These are phyloP conservation scores for Xerocomus brunneocitrinus DNA, from an alignment of 768 basidiomycete genomes.

Conservation along the genomic window DNA sequence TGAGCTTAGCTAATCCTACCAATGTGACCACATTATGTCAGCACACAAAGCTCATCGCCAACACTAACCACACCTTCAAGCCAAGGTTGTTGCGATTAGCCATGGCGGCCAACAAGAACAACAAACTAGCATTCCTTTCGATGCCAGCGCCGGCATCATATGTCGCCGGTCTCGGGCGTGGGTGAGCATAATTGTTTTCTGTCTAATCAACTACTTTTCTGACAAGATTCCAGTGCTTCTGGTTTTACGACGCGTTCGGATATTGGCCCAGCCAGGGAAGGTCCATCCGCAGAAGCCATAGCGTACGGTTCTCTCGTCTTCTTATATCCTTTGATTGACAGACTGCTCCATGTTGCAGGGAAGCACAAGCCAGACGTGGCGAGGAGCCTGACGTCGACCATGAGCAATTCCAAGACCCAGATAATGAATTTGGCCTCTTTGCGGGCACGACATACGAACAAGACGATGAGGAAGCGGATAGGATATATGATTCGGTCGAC, in stretches of 20 bases:
- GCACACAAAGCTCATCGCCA: too few species aligned
- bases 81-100: too few species aligned
- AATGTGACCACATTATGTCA: too few species aligned
- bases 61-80: too few species aligned
- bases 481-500: conserved; percentile 91
- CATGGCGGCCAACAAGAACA: conserved; percentile 65
- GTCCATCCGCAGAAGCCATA: conserved; percentile 85
- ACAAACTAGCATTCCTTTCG: conserved; percentile 83
- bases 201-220: conserved; percentile 2
- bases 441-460: conserved; percentile 94
- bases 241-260: conserved; percentile 98
- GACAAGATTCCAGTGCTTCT: conserved; percentile 60
- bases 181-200: conserved; percentile 45
- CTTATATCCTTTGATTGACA: not conserved
- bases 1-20: too few species aligned
- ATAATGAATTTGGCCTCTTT: conserved; percentile 95
- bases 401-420: conserved; percentile 93
- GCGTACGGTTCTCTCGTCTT: conserved; percentile 51
- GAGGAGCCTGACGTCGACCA: conserved; percentile 87
- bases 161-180: conserved; percentile 97
- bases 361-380: conserved; percentile 80
- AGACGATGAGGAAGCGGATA: conserved; percentile 96
- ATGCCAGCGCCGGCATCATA: conserved; percentile 96
- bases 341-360: conserved; percentile 42
- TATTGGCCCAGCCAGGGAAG: conserved; percentile 97